phyloP scores from a whole-genome alignment of 1,284 basidiomycete genomes.

The Irpex sp. region DNA sequence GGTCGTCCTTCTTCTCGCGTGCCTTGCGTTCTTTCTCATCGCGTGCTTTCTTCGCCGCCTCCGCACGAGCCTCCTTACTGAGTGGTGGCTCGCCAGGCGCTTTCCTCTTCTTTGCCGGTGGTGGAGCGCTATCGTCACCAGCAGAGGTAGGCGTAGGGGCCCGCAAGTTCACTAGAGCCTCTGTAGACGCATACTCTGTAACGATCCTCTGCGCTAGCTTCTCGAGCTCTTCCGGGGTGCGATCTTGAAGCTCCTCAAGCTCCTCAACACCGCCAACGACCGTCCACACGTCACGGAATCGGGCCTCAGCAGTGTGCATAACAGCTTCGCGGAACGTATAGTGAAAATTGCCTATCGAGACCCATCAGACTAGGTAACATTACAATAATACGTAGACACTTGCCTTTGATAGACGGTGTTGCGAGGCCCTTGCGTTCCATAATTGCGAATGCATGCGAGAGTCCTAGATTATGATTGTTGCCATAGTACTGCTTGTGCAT shows the following conservation, averaged over 20 bases:
- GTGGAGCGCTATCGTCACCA: slow-evolving; percentile 13
- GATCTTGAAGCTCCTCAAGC: not conserved
- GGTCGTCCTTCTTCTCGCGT: slow-evolving; percentile 22
- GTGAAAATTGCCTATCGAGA: slow-evolving; percentile 19
- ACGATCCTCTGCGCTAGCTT: slow-evolving; percentile 15
- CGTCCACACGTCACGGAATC: slow-evolving; percentile 12
- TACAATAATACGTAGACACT: too few relatives aligned
- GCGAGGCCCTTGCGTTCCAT: slow-evolving; percentile 16
- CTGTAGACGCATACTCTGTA: not conserved
- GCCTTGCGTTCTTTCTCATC: too few relatives aligned
- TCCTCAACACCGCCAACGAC: slow-evolving; percentile 2
- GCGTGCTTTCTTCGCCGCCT: too few relatives aligned
- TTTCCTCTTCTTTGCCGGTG: too few relatives aligned
- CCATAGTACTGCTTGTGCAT: slow-evolving; percentile 22
- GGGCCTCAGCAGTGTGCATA: slow-evolving; percentile 14
- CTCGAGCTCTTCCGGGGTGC: slow-evolving; percentile 20
- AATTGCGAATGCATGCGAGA: slow-evolving; percentile 13
- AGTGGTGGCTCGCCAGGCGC: too few relatives aligned
- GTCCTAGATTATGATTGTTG: slow-evolving; percentile 9
- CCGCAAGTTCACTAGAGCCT: not conserved
- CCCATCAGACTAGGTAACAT: not conserved
- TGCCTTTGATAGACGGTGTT: slow-evolving; percentile 12
- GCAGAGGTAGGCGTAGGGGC: not conserved
- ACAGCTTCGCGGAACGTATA: slow-evolving; percentile 18
- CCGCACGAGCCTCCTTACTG: too few relatives aligned